These are phyloP conservation scores for Chrysochromulina parva DNA, from an alignment of 78 protist genomes.

Conservation along the genomic window DNA sequence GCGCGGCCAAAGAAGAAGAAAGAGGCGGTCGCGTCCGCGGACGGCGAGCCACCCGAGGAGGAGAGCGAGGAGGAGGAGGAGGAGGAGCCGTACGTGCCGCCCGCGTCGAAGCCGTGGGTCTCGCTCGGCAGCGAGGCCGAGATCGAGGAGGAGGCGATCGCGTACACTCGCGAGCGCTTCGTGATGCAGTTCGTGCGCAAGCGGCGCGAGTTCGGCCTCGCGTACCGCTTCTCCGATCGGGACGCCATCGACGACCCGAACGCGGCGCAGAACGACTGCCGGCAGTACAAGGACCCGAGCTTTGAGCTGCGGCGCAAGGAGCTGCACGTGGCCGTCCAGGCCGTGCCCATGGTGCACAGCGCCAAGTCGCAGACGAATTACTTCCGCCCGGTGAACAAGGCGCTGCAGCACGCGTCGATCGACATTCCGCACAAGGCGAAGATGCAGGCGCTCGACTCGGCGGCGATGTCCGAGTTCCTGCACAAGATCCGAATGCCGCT, in stretches of 20 bases:
- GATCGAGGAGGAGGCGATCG: background rate
- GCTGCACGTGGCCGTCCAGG: conserved; percentile 26
- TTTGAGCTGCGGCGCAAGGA: background rate
- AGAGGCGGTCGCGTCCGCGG: background rate
- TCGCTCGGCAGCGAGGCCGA: conserved; percentile 11
- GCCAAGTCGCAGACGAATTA: background rate
- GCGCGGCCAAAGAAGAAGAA: background rate
- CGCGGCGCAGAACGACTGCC: background rate
- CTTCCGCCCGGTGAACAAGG: background rate
- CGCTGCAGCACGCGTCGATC: background rate
- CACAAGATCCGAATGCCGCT: background rate
- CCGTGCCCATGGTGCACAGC: background rate
- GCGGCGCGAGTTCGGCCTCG: background rate
- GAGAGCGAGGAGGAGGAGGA: background rate
- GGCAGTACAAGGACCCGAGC: conserved; percentile 28
- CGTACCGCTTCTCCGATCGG: conserved; percentile 4
- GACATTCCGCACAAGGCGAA: background rate
- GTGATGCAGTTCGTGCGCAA: background rate
- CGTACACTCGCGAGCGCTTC: background rate
- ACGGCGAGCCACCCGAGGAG: background rate
- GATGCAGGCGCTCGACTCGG: background rate
- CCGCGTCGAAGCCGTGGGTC: conserved; percentile 24
- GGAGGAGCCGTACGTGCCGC: background rate
- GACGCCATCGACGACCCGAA: background rate
- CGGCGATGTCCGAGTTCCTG: background rate